Evolutionary conservation across 768 basidiomycete genomes (phyloP).

Genomic region (Kwoniella dejecticola): DNA sequence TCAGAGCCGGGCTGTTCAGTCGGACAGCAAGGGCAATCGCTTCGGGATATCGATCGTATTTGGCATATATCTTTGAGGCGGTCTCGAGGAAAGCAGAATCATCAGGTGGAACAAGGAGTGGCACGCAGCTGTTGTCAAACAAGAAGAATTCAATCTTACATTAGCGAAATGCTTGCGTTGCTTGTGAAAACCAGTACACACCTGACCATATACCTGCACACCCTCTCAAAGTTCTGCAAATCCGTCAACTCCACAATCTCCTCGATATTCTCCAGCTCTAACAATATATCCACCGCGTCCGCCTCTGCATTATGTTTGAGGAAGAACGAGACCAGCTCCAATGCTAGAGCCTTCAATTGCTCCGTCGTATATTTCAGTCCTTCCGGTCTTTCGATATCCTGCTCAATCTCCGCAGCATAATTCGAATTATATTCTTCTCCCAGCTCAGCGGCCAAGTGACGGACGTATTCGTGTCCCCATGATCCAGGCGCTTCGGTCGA

Average conservation of each 20-base stretch:
- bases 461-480: constrained; percentile 99
- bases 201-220: constrained; percentile 96
- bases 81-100: constrained; percentile 85
- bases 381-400: constrained; percentile 14
- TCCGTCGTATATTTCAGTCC: constrained; percentile 57
- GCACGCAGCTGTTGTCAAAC: constrained; percentile 67
- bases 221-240: constrained; percentile 67
- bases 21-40: constrained; percentile 83
- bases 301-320: constrained; percentile 94
- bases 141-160: constrained; percentile 6
- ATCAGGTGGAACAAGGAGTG: constrained; percentile 87
- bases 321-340: constrained; percentile 85
- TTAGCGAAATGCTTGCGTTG: too few species aligned
- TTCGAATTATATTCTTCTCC: constrained; percentile 74
- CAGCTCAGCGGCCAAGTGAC: constrained; percentile 93
- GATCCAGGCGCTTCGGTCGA: constrained; percentile 74
- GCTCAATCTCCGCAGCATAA: constrained; percentile 8
- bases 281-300: constrained; percentile 92
- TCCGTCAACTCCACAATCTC: constrained; percentile 78
- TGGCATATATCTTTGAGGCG: constrained; percentile 83
- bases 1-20: constrained; percentile 74
- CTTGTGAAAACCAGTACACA: too few species aligned
- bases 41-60: constrained; percentile 85
- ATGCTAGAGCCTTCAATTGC: constrained; percentile 73
- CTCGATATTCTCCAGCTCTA: constrained; percentile 87